These are phyloP conservation scores for Tetrahymena elliotti DNA, from an alignment of 73 alveolate genomes.

Conservation along the genomic window DNA sequence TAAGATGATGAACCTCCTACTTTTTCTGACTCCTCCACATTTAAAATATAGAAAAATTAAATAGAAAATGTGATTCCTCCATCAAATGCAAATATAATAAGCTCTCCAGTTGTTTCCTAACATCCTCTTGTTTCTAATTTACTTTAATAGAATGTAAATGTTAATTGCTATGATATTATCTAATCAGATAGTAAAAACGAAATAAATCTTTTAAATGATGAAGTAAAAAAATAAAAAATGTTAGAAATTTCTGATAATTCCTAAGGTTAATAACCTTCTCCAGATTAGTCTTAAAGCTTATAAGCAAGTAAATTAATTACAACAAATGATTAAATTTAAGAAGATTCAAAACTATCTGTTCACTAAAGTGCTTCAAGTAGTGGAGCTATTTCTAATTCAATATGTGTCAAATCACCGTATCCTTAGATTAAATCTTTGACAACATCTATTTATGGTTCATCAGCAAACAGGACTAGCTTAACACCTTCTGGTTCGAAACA, in stretches of 20 bases:
- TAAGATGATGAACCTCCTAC: background rate
- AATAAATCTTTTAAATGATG: background rate
- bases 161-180: background rate
- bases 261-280: background rate
- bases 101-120: background rate
- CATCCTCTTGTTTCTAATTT: background rate
- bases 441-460: background rate
- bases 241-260: background rate
- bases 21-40: background rate
- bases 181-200: background rate
- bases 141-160: background rate
- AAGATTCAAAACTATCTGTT: background rate
- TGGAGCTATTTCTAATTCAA: background rate
- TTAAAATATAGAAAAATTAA: background rate
- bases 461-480: background rate
- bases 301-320: background rate
- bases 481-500: background rate
- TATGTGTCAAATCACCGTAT: background rate
- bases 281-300: background rate
- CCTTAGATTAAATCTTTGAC: background rate
- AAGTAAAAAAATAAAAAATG: background rate
- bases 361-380: background rate
- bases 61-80: background rate
- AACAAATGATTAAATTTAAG: background rate
- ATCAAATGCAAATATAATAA: background rate